A percentile compares a stretch with the other conserved stretches of the same genome.
Conservation (phyloP, 805 yeast genomes). For the Priceomyces carsonii region DNA sequence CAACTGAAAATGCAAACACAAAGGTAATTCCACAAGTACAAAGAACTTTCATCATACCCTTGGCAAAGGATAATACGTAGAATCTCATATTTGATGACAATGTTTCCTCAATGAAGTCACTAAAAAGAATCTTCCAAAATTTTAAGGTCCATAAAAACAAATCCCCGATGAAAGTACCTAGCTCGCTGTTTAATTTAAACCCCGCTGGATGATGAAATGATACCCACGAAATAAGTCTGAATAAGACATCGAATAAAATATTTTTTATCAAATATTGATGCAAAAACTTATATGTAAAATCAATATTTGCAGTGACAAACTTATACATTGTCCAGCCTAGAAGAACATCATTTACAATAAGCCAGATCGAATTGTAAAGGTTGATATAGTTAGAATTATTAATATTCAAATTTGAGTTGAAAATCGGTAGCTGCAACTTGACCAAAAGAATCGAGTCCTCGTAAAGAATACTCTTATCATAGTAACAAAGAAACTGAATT, state of each 20-base stretch:
- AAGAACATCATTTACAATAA: slow-evolving; percentile 77
- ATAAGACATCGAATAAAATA: slow-evolving; percentile 47
- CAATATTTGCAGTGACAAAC: slow-evolving; percentile 37
- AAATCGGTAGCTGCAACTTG: slow-evolving; percentile 36
- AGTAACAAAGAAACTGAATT: slow-evolving; percentile 65
- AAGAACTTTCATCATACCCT: slow-evolving; percentile 14
- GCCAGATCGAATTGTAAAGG: slow-evolving; percentile 86
- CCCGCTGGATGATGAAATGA: slow-evolving; percentile 88
- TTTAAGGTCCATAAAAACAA: slow-evolving; percentile 81
- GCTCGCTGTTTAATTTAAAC: slow-evolving; percentile 82
- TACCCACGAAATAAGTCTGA: slow-evolving; percentile 62
- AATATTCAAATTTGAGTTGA: slow-evolving; percentile 37
- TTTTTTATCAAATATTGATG: slow-evolving; percentile 32
- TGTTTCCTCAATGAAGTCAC: slow-evolving; percentile 9
- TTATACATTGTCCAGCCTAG: slow-evolving; percentile 64
- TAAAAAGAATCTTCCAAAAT: slow-evolving; percentile 49
- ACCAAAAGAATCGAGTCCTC: slow-evolving; percentile 44
- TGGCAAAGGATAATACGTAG: slow-evolving; percentile 1
- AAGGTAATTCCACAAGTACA: slow-evolving; percentile 56
- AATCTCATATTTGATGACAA: background rate
- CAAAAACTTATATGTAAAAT: slow-evolving; percentile 21
- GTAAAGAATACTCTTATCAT: slow-evolving; percentile 42
- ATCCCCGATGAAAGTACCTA: slow-evolving; percentile 84
- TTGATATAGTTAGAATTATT: slow-evolving; percentile 61
- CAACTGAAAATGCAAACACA: slow-evolving; percentile 64